Evolutionary conservation across 495 filamentous ascomycete genomes (phyloP), one percentile per base, ranked within the genome.

Genomic region (Echria macrotheca): DNA sequence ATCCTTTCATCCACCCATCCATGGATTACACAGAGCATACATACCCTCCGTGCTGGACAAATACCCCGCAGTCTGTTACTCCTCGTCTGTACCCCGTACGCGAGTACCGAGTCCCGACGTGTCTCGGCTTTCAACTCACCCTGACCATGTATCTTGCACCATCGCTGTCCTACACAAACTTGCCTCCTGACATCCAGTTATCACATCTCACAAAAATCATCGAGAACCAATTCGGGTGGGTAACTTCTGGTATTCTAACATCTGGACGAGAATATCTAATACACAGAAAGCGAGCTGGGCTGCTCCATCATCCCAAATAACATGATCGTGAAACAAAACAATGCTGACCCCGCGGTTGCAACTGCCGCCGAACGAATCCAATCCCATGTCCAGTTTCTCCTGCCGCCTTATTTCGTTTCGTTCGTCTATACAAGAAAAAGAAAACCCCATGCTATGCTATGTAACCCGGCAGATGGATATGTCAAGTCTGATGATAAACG

Each of bases 241-340:
- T 75, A 74, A 76, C 71, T 69, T 76, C 73, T 76, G 73, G 73
- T 76, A 76, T 76, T 74, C 40, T 61, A 59, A 57, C 70, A 53
- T 62, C 58, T 49, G 59, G 44, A 58, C 56, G 54, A 64, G 59
- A 65, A 51, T 68, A 72, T 69, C 65, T 72, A 66, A 72, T 76
- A 76, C 73, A 61, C 72, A 76, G 70, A 76, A 70, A 76, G 71
- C 73, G 72, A 72, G 73, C 69, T 73, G 67, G 51, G 28, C 44
- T 44, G 17, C 37, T 17, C 41, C 52, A 41, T 50, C 35, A 50
- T 38, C 36, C 37, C 35, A 4, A 33, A 32, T 32, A 52, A 25
- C 38, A 18, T 50, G 32, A 54, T 42, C 50, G 41, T 35, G 19
- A 23, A 43, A 39, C 47, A 43, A 40, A 38, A 38, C 15, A 50